These are phyloP conservation scores for Epichloe amarillans DNA, from an alignment of 2,329 filamentous ascomycete genomes.

Conservation along the genomic window DNA sequence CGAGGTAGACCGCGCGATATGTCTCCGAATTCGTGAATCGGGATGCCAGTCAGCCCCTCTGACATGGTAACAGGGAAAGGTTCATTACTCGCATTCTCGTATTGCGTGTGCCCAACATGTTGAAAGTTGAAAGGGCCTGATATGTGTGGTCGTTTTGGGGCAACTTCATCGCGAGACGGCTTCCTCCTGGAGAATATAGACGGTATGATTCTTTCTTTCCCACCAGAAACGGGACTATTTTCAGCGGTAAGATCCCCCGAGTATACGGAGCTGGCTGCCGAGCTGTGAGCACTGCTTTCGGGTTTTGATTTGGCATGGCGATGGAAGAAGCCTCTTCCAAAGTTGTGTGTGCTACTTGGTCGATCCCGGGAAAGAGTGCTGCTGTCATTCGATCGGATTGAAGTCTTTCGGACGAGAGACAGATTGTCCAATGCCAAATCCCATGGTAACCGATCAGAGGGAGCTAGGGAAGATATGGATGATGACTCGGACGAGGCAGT, in stretches of 20 bases:
- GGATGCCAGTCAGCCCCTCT: background rate
- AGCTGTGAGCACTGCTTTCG: conserved; percentile 35
- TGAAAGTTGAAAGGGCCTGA: conserved; percentile 55
- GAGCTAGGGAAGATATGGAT: conserved; percentile 32
- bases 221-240: conserved; percentile 12
- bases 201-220: conserved; percentile 34
- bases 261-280: conserved; percentile 34
- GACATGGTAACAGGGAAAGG: background rate
- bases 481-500: conserved; percentile 42
- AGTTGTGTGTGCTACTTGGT: conserved; percentile 45
- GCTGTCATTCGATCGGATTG: conserved; percentile 39
- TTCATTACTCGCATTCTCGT: conserved; percentile 31
- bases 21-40: background rate
- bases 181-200: conserved; percentile 39
- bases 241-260: conserved; percentile 29
- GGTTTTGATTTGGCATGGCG: conserved; percentile 36
- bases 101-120: conserved; percentile 46
- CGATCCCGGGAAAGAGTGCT: conserved; percentile 39
- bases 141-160: conserved; percentile 35
- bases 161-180: conserved; percentile 20
- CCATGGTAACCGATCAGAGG: conserved; percentile 32
- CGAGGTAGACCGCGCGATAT: background rate
- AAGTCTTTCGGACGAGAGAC: conserved; percentile 41
- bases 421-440: conserved; percentile 35
- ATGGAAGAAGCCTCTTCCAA: conserved; percentile 46